These are phyloP conservation scores for Draba incana DNA, from an alignment of 345 rosid genomes.

Conservation along the genomic window DNA sequence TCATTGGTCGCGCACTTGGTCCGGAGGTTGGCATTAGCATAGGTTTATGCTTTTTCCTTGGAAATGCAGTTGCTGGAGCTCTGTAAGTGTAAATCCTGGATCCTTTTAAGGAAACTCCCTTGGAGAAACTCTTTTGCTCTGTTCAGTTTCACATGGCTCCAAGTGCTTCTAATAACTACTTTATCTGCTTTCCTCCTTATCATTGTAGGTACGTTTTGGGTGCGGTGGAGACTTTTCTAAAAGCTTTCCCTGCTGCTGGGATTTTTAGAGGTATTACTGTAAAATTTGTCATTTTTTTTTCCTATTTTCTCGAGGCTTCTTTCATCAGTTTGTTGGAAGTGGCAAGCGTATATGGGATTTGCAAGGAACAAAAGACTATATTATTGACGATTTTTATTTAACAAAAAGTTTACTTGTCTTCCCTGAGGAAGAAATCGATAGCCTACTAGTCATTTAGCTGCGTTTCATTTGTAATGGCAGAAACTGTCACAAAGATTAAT, in stretches of 20 bases:
- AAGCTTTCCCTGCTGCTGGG: conserved; percentile 97
- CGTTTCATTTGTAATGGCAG: conserved; percentile 49
- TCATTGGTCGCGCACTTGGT: conserved; percentile 99
- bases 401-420: conserved; percentile 8
- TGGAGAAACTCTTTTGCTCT: conserved; percentile 28
- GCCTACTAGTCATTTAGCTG: conserved; percentile 18
- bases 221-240: conserved; percentile 97
- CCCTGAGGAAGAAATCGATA: conserved; percentile 14
- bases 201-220: conserved; percentile 88
- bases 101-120: conserved; percentile 29
- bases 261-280: conserved; percentile 75
- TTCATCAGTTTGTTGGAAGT: conserved; percentile 35
- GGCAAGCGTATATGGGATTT: conserved; percentile 17
- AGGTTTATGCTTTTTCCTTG: conserved; percentile 98
- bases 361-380: conserved; percentile 6
- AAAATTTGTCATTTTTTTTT: conserved; percentile 9
- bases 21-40: conserved; percentile 99
- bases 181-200: conserved; percentile 19
- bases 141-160: conserved; percentile 26
- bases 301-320: conserved; percentile 6
- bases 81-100: conserved; percentile 70
- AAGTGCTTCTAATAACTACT: conserved; percentile 26
- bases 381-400: conserved; percentile 22
- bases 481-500: conserved; percentile 71
- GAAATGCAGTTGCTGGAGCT: conserved; percentile 99